These are phyloP conservation scores for Nicotiana rustica DNA, from an alignment of 305 asterid genomes.

Conservation along the genomic window DNA sequence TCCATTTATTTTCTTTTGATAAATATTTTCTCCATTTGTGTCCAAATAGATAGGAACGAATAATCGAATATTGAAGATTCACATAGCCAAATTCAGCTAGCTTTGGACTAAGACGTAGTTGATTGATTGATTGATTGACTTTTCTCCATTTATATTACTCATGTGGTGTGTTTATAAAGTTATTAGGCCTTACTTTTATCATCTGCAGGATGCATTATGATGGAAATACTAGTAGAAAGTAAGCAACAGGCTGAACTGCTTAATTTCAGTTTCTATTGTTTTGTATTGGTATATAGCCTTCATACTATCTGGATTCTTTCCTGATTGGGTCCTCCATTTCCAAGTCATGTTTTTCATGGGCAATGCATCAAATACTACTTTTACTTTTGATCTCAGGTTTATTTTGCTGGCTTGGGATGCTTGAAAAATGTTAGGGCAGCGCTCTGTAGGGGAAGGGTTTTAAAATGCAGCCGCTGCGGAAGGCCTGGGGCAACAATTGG, in stretches of 20 bases:
- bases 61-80: slow-evolving; percentile 24
- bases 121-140: slow-evolving; percentile 9
- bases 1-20: not conserved
- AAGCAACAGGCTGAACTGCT: slow-evolving; percentile 47
- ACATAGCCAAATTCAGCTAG: not conserved
- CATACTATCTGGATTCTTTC: slow-evolving; percentile 35
- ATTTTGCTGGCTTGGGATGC: slow-evolving; percentile 98
- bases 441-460: slow-evolving; percentile 90
- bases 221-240: slow-evolving; percentile 51
- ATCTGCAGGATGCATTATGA: slow-evolving; percentile 51
- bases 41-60: not conserved
- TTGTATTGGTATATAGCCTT: slow-evolving; percentile 29
- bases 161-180: slow-evolving; percentile 45
- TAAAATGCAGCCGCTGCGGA: slow-evolving; percentile 95
- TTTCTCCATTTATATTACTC: slow-evolving; percentile 31
- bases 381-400: slow-evolving; percentile 63
- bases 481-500: slow-evolving; percentile 99
- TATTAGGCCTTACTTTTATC: slow-evolving; percentile 44
- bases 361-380: slow-evolving; percentile 26
- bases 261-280: slow-evolving; percentile 33
- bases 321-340: slow-evolving; percentile 11
- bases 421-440: slow-evolving; percentile 98
- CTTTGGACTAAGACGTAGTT: not conserved
- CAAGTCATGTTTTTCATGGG: slow-evolving; percentile 21
- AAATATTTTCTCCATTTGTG: not conserved